Evolutionary conservation across 768 basidiomycete genomes (phyloP).

Genomic region (Calocera cornea): DNA sequence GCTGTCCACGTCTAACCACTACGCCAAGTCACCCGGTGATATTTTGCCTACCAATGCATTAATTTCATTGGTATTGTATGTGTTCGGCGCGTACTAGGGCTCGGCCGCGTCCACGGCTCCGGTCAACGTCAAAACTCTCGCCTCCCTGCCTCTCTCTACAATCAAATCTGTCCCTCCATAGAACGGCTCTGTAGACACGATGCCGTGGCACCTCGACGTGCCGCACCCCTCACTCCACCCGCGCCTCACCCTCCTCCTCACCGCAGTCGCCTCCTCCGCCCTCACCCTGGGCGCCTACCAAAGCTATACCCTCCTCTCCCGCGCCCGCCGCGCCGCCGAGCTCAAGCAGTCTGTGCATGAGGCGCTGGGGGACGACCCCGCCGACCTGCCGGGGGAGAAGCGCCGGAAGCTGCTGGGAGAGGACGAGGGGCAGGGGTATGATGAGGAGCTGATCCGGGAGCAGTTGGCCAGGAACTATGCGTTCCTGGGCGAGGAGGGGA

Average conservation of each 20-base stretch:
- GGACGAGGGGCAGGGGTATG: conserved; percentile 28
- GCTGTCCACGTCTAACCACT: no score
- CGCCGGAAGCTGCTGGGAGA: conserved; percentile 14
- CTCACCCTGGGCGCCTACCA: background rate
- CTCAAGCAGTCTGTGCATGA: background rate
- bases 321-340: background rate
- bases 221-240: background rate
- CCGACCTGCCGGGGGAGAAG: background rate
- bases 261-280: background rate
- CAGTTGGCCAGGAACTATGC: conserved; percentile 88
- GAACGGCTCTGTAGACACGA: background rate
- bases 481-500: conserved; percentile 83
- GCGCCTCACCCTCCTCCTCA: background rate
- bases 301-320: background rate
- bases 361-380: background rate
- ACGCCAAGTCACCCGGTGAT: background rate
- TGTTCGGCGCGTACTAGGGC: background rate
- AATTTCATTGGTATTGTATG: background rate
- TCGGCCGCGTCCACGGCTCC: no score
- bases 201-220: background rate
- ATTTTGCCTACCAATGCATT: background rate
- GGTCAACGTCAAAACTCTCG: background rate
- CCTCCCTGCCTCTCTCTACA: background rate
- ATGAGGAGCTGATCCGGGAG: conserved; percentile 74
- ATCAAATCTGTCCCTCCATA: background rate